Percentiles rank a stretch among this genome's conserved stretches.
Conservation (phyloP, 2,329 filamentous ascomycete genomes). For the Escovopsis sp. region DNA sequence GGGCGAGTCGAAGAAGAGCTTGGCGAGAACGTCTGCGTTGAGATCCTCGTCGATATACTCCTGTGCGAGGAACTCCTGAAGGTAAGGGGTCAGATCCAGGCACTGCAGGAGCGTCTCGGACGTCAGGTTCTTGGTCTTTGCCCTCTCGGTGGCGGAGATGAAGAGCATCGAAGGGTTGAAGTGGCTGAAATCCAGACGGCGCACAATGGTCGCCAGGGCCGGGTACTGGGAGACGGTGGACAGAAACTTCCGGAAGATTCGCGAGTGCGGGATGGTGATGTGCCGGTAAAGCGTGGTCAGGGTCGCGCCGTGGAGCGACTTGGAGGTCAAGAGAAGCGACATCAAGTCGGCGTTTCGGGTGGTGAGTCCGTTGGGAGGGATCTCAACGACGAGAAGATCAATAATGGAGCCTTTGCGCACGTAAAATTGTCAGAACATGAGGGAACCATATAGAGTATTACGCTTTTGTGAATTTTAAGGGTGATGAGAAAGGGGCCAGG, state of each 20-base stretch:
- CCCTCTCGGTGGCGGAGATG: slow-evolving; percentile 58
- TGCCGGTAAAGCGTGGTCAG: slow-evolving; percentile 62
- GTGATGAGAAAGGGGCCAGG: neutral
- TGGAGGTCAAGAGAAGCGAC: slow-evolving; percentile 62
- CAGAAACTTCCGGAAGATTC: slow-evolving; percentile 71
- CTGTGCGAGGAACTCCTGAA: slow-evolving; percentile 66
- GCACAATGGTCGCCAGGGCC: slow-evolving; percentile 58
- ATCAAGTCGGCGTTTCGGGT: slow-evolving; percentile 67
- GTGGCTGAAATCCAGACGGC: slow-evolving; percentile 71
- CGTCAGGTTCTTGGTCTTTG: slow-evolving; percentile 62
- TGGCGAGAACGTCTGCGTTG: slow-evolving; percentile 49
- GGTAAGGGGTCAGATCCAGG: slow-evolving; percentile 54
- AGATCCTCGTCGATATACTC: slow-evolving; percentile 71
- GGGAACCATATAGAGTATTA: neutral
- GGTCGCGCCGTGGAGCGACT: slow-evolving; percentile 56
- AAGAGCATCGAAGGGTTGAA: slow-evolving; percentile 71
- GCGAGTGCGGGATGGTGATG: slow-evolving; percentile 70
- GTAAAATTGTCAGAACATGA: neutral
- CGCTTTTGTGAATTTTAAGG: too few relatives aligned
- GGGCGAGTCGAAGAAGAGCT: slow-evolving; percentile 54
- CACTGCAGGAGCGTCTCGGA: slow-evolving; percentile 57
- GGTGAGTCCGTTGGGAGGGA: slow-evolving; percentile 56
- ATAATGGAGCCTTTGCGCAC: slow-evolving; percentile 49
- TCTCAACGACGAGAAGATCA: slow-evolving; percentile 57
- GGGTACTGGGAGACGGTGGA: slow-evolving; percentile 52